Base-by-base conservation (phyloP, 768 basidiomycete genomes). In the Termitomyces sp. region DNA sequence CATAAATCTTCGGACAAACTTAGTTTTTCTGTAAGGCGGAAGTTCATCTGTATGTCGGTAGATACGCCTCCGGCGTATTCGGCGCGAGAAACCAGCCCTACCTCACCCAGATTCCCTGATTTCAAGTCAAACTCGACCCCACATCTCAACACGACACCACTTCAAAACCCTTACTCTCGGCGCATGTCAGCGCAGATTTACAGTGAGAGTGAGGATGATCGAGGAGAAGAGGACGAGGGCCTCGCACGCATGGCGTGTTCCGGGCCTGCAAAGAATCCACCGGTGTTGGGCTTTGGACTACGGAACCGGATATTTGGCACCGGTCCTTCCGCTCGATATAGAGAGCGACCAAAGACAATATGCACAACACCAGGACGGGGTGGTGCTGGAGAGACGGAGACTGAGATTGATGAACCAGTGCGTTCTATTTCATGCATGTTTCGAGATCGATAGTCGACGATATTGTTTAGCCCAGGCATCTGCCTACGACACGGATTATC, bases 371-470 rank as follows among this genome's bases (percentile, higher is more conserved):
- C 80, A 18, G 86, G 79, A 3, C 74, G 74, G 55, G 65, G 73
- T 41, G 84, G 88, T 60, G 87, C 86, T 28, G 87, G 87, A 7
- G 88, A 90, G 71, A 90, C 89, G 0, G 88, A 91, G 66, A 90
- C 89, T 0, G 89, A 91, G 66, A 76, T 81, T 13, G 88, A 90
- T 63, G 88, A 90, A 64, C 84, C 84, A 36, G 88, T 90, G 66
- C 74, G 87, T 72, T 14, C 46, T 53, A 40, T n/a, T 60, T 20
- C 26, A 50, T 14, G 38, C 8, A 22, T 22, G 9, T 20, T 46
- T 33, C 3, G 14, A 28, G 5, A 20, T 26, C 22, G 9, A 26
- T 46, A 36, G 11, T 22, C 40, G 11, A 46, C 9, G 28, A 36
- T 53, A 26, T 35, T 46, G 1, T 32, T 7, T 33, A 88, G 88